Base-by-base conservation (phyloP, 2,329 filamentous ascomycete genomes). In the Aspergillus sp. region DNA sequence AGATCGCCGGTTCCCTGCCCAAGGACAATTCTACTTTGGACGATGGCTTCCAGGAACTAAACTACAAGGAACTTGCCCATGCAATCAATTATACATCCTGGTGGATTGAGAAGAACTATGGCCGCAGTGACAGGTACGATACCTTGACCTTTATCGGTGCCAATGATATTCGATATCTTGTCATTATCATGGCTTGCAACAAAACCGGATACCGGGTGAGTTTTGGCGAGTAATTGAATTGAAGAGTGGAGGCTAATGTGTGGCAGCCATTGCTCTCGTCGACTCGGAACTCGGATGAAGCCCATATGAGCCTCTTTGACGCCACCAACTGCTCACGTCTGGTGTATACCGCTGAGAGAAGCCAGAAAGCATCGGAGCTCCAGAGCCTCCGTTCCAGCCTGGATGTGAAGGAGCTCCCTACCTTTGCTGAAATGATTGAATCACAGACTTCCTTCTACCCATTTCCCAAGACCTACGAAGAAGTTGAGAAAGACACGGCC, bases 41-140 rank as follows among this genome's bases (percentile, higher is more conserved):
- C 15, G 46, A 53, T 43, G 52, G 51, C 19, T 54, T 45, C 35
- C 22, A 27, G 15, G 32, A 49, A 27, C 20, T 64, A 9, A 58
- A 51, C 1, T 54, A 57, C 12, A 47, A 46, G 9, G 46, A 60
- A 1, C 49, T 63, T 20, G 52, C 57, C 1, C 49, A 49, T 13
- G 58, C 60, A 0, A 54, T 63, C 4, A 55, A 61, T 37, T 47
- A 49, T 25, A 43, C 53, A 6, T 46, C 55, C 2, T 52, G 44
- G 45, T 65, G 60, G 63, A 59, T 65, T 30, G 51, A 60, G 37
- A 42, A 51, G 13, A 46, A 47, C n/a, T 47, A 63, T 25, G 50
- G 53, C 22, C 32, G 39, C 32, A 49, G 48, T 5, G 48, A 41
- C 7, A 44, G 42, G 5, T 22, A 42, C 4, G 52, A 60, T 39